Evolutionary conservation across 169 alveolate genomes (phyloP).

Genomic region (Perkinsus marinus): DNA sequence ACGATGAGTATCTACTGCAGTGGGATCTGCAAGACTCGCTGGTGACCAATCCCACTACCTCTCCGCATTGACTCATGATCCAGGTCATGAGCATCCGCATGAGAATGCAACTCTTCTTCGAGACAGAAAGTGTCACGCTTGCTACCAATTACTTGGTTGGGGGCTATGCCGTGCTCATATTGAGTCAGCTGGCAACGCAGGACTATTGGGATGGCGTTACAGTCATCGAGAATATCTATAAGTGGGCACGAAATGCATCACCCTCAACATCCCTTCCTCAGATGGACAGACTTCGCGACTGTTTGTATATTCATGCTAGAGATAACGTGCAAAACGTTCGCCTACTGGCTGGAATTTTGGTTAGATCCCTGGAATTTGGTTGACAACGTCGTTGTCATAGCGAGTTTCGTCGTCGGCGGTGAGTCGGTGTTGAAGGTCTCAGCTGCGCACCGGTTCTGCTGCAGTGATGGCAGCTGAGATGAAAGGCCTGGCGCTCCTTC

Average conservation of each 20-base stretch:
- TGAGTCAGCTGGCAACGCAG: neutral
- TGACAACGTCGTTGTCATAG: neutral
- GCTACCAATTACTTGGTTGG: neutral
- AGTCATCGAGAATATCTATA: neutral
- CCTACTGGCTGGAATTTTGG: neutral
- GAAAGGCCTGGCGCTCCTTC: neutral
- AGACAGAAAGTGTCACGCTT: neutral
- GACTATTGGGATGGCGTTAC: neutral
- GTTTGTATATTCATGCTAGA: neutral
- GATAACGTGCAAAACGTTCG: neutral
- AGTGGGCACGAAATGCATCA: neutral
- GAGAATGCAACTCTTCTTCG: neutral
- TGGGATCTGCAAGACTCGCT: conserved; percentile 5
- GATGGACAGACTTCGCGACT: neutral
- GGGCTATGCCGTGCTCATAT: neutral
- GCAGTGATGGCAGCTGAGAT: neutral
- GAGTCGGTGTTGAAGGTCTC: neutral
- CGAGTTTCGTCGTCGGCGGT: neutral
- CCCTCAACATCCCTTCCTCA: neutral
- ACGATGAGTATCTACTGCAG: conserved; percentile 3
- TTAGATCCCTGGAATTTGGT: neutral
- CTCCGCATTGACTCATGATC: too few species aligned
- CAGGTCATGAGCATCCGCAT: neutral
- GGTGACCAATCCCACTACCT: neutral
- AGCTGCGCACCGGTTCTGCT: neutral